Evolutionary conservation across 106 monocot genomes (phyloP).

Genomic region (Narthecium ossifragum): DNA sequence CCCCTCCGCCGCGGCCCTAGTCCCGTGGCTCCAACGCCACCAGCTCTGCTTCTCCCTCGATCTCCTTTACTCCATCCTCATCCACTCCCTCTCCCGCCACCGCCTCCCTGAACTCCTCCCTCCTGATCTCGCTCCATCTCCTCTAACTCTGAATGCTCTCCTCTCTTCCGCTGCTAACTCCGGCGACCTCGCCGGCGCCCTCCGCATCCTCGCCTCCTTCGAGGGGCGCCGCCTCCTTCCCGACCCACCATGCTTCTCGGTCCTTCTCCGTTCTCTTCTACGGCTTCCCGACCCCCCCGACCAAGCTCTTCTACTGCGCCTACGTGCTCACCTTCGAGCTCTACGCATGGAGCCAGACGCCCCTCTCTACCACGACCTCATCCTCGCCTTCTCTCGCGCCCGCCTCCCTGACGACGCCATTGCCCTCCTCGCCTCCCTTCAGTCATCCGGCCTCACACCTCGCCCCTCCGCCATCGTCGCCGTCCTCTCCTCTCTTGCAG

Average conservation of each 20-base stretch:
- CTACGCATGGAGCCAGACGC: slow-evolving; percentile 28
- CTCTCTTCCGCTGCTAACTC: slow-evolving; percentile 55
- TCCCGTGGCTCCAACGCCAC: slow-evolving; percentile 63
- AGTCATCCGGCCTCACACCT: slow-evolving; percentile 79
- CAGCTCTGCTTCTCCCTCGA: slow-evolving; percentile 77
- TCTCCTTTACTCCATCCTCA: slow-evolving; percentile 78
- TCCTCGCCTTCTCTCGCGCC: slow-evolving; percentile 56
- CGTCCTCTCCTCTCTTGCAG: slow-evolving; percentile 43
- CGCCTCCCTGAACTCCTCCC: slow-evolving; percentile 13
- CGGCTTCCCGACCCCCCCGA: slow-evolving; percentile 55
- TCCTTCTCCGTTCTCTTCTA: slow-evolving; percentile 57
- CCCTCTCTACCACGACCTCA: slow-evolving; percentile 47
- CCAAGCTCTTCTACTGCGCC: slow-evolving; percentile 29
- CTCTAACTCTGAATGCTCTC: slow-evolving; percentile 77
- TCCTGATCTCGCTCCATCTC: slow-evolving; percentile 40
- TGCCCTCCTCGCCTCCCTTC: slow-evolving; percentile 39
- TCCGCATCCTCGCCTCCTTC: slow-evolving; percentile 46
- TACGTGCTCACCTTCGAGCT: slow-evolving; percentile 15
- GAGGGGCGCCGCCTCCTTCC: slow-evolving; percentile 49
- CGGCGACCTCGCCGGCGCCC: slow-evolving; percentile 45
- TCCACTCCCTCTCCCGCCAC: slow-evolving; percentile 55
- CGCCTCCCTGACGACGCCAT: slow-evolving; percentile 57
- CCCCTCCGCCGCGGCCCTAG: slow-evolving; percentile 42
- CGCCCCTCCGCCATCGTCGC: slow-evolving; percentile 41
- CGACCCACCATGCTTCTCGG: slow-evolving; percentile 66